phyloP scores from a whole-genome alignment of 2,329 filamentous ascomycete genomes.

The Aspergillus neoniger region DNA sequence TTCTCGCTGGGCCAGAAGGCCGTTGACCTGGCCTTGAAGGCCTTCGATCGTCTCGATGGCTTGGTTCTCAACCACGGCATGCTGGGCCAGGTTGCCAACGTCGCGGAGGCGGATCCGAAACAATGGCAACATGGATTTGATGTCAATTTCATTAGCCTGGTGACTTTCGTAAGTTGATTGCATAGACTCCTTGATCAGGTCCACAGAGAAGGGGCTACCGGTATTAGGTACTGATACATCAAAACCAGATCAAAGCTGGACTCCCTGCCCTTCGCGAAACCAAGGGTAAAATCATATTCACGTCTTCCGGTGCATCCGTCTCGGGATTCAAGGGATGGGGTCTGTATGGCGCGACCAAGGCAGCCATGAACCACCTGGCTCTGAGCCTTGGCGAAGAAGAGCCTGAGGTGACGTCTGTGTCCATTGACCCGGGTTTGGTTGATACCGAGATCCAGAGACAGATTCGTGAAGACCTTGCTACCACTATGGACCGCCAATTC shows the following conservation, averaged over 20 bases:
- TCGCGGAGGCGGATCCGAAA: constrained; percentile 67
- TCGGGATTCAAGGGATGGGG: constrained; percentile 37
- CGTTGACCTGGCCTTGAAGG: constrained; percentile 63
- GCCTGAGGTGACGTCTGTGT: constrained; percentile 30
- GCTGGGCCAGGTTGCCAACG: constrained; percentile 69
- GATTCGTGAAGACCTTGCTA: constrained; percentile 71
- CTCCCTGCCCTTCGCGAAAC: constrained; percentile 34
- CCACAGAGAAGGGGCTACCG: background rate
- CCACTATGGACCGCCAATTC: constrained; percentile 60
- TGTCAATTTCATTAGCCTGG: constrained; percentile 80
- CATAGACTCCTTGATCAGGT: background rate
- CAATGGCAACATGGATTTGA: constrained; percentile 78
- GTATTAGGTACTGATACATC: background rate
- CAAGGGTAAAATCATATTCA: constrained; percentile 39
- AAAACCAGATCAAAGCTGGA: constrained; percentile 32
- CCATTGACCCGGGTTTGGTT: constrained; percentile 36
- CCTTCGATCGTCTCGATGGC: constrained; percentile 75
- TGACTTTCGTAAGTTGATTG: constrained; percentile 66
- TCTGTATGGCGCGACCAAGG: constrained; percentile 40
- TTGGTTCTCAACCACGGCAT: constrained; percentile 89
- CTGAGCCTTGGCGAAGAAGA: constrained; percentile 34
- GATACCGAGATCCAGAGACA: constrained; percentile 51
- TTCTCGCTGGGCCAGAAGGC: constrained; percentile 59
- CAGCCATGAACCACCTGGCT: constrained; percentile 38
- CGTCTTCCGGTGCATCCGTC: constrained; percentile 38